These are phyloP conservation scores for Onygenales sp. DNA, from an alignment of 2,329 filamentous ascomycete species.

Conservation along the genomic window DNA sequence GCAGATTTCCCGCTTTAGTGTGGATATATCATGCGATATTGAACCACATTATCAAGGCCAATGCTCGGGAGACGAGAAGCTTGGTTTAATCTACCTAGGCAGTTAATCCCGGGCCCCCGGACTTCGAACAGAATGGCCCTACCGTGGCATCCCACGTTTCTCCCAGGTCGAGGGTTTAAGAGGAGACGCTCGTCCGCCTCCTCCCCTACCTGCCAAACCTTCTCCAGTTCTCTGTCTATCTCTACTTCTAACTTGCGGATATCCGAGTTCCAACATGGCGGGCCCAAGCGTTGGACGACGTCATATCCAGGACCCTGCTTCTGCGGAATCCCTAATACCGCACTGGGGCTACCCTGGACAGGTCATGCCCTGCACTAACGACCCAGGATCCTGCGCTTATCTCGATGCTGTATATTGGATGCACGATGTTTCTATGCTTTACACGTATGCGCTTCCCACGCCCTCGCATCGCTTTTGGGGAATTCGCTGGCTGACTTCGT, in stretches of 20 bases:
- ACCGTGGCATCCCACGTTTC: neutral
- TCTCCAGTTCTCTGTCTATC: neutral
- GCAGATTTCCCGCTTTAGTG: neutral
- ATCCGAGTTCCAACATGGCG: neutral
- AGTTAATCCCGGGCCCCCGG: neutral
- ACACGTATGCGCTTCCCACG: constrained; percentile 17
- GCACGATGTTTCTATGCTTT: constrained; percentile 47
- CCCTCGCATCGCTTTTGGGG: too few relatives aligned
- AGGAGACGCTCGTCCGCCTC: neutral
- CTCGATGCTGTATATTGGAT: constrained; percentile 46
- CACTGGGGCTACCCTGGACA: constrained; percentile 51
- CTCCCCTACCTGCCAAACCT: neutral
- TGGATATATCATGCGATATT: too few relatives aligned
- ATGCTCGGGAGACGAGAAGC: too few relatives aligned
- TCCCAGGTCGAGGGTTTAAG: neutral
- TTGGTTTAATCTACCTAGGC: neutral
- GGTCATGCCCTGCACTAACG: constrained; percentile 48
- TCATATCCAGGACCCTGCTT: constrained; percentile 40
- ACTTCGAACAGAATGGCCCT: neutral
- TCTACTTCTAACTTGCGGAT: neutral
- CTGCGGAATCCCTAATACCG: constrained; percentile 28
- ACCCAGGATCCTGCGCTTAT: constrained; percentile 50
- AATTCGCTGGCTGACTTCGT: neutral
- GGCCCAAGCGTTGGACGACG: constrained; percentile 11
- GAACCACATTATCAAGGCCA: too few relatives aligned